Evolutionary conservation across 495 filamentous ascomycete species (phyloP).

Genomic region (Xylaria bambusicola): DNA sequence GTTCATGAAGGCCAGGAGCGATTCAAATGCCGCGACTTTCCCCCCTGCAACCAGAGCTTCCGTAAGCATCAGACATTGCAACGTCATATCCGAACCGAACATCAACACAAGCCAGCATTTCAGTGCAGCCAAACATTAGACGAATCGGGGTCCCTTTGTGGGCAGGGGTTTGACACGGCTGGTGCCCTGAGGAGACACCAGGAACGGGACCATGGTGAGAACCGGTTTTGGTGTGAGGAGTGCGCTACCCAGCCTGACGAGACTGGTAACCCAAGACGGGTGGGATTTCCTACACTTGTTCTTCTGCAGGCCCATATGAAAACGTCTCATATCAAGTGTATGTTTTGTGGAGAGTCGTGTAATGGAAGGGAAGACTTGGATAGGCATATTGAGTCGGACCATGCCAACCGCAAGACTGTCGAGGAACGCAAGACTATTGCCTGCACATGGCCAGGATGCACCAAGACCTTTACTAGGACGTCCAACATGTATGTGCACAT

Average conservation of each 20-base stretch:
- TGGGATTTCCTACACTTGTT: conserved; percentile 70
- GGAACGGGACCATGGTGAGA: conserved; percentile 66
- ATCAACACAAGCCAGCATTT: conserved; percentile 69
- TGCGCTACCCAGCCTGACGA: conserved; percentile 47
- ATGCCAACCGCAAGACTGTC: conserved; percentile 58
- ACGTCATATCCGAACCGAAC: conserved; percentile 72
- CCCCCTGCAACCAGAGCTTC: conserved; percentile 76
- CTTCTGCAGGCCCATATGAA: conserved; percentile 72
- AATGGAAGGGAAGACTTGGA: conserved; percentile 62
- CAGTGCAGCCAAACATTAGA: conserved; percentile 61
- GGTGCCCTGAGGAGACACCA: conserved; percentile 70
- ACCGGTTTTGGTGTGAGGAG: conserved; percentile 71
- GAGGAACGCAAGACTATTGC: conserved; percentile 62
- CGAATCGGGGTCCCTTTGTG: conserved; percentile 61
- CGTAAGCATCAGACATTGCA: conserved; percentile 86
- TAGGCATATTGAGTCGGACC: conserved; percentile 68
- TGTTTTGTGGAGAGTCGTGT: conserved; percentile 67
- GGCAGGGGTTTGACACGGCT: conserved; percentile 68
- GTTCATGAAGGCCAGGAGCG: conserved; percentile 69
- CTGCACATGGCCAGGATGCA: conserved; percentile 67
- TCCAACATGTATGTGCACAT: conserved; percentile 80
- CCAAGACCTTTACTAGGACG: conserved; percentile 71
- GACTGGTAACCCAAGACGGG: conserved; percentile 26
- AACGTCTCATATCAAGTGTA: conserved; percentile 70
- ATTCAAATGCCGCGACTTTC: conserved; percentile 71